Evolutionary conservation across 768 basidiomycete species (phyloP).

Genomic region (Agaricus bisporus): DNA sequence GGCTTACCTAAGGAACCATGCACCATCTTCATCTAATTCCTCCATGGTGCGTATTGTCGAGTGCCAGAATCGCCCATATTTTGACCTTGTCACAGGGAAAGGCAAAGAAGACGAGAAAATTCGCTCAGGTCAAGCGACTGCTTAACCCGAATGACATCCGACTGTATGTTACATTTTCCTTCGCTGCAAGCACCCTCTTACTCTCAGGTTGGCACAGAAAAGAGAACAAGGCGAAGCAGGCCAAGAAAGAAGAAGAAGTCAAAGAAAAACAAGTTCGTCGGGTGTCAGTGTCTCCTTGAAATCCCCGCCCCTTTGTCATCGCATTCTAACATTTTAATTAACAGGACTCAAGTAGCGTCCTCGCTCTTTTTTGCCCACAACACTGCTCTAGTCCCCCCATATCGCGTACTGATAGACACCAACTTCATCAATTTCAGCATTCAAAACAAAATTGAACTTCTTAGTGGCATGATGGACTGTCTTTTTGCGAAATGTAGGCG

Average conservation of each 20-base stretch:
- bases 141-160: slow-evolving; percentile 91
- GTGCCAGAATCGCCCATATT: background rate
- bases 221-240: slow-evolving; percentile 87
- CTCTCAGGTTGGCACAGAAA: slow-evolving; percentile 48
- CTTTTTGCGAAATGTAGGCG: slow-evolving; percentile 89
- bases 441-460: slow-evolving; percentile 94
- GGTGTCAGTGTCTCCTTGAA: slow-evolving; percentile 50
- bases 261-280: slow-evolving; percentile 73
- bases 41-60: background rate
- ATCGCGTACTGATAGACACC: slow-evolving; percentile 95
- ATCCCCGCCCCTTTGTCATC: background rate
- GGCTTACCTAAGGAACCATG: slow-evolving; percentile 1
- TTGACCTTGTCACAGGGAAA: slow-evolving; percentile 49
- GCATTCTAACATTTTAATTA: background rate
- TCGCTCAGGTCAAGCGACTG: slow-evolving; percentile 90
- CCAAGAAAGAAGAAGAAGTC: slow-evolving; percentile 75
- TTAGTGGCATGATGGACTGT: slow-evolving; percentile 99
- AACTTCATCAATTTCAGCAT: slow-evolving; percentile 99
- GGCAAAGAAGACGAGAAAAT: slow-evolving; percentile 92
- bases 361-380: slow-evolving; percentile 95
- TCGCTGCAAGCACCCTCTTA: slow-evolving; percentile 10
- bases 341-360: slow-evolving; percentile 79
- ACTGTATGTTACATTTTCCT: slow-evolving; percentile 40
- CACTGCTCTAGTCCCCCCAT: slow-evolving; percentile 92
- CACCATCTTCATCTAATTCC: background rate